Conservation (phyloP, 2,329 filamentous ascomycete genomes). For the Tympanopsis confertula region DNA sequence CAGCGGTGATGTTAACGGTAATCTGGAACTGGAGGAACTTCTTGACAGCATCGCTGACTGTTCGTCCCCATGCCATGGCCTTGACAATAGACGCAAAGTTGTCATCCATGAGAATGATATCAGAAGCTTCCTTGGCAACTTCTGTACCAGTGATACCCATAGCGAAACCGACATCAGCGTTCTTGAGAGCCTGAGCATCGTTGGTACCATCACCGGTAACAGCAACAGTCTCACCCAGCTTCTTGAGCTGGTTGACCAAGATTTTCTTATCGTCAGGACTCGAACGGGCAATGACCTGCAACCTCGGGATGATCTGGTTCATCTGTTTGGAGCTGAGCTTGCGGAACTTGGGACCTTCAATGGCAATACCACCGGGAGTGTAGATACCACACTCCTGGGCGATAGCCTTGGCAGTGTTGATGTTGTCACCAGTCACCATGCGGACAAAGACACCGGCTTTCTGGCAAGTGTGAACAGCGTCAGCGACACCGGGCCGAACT, state of each 20-base stretch:
- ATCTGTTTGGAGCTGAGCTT: constrained; percentile 29
- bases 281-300: constrained; percentile 58
- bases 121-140: constrained; percentile 49
- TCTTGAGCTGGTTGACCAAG: constrained; percentile 51
- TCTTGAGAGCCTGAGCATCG: constrained; percentile 53
- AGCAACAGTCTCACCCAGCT: constrained; percentile 54
- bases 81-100: constrained; percentile 53
- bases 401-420: constrained; percentile 30
- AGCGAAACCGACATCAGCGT: constrained; percentile 55
- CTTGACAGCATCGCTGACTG: constrained; percentile 40
- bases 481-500: constrained; percentile 5
- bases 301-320: constrained; percentile 43
- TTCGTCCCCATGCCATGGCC: constrained; percentile 48
- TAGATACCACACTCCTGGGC: constrained; percentile 25
- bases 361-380: constrained; percentile 24
- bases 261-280: constrained; percentile 60
- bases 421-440: constrained; percentile 21
- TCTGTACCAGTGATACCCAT: constrained; percentile 59
- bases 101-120: constrained; percentile 51
- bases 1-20: constrained; percentile 71
- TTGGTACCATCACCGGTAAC: constrained; percentile 59
- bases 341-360: constrained; percentile 30
- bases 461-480: constrained; percentile 20
- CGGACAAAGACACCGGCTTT: constrained; percentile 17
- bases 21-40: constrained; percentile 48